Base-by-base conservation (phyloP, 1,284 basidiomycete species). In the Malassezia japonica region DNA sequence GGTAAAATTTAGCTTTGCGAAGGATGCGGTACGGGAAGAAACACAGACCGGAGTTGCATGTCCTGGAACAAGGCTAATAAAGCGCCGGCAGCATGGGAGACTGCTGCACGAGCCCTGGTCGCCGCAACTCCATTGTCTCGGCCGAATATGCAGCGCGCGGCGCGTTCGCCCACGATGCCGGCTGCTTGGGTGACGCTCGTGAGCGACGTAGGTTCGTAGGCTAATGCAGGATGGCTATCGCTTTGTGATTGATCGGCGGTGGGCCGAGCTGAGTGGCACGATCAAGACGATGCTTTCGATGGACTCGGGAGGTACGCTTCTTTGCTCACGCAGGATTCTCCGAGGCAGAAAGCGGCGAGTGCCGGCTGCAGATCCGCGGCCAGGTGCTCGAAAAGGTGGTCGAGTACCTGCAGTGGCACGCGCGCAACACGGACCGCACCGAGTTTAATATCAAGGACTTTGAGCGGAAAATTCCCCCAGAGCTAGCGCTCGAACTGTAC, bases 401-500 rank as follows among this genome's bases (percentile, higher is more conserved):
- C 33, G 86, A 89, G 70, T 89, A 86, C 66, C 81, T 89, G 74
- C 75, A 79, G 47, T 87, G 85, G 78, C 86, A 84, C 74, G 76
- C 80, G 0, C 76, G 82, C 52, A 85, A 86, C 67, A 79, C 81
- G 50, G 76, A 77, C 13, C 76, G 77, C 0, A 73, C 78, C 2
- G 83, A 82, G 56, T 82, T 83, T 58, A 83, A 86, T 37, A 76
- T 87, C 18, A 85, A 86, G 0, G 85, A 88, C 55, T 83, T 87
- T 58, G 76, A 79, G 65, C 84, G 87, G 55, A 78, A 85, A 16
- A 79, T 89, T 51, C 80, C 81, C 1, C 84, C 85, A 2, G 86
- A 88, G 72, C 80, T 89, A 24, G 83, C 84, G 1, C 73, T 89
- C 4, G 87, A 89, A 67, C 71, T 89, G 87, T 89, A 60, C 69